Percentiles rank a stretch among this genome's conserved stretches.
Evolutionary conservation across 2,329 filamentous ascomycete genomes (phyloP).

Genomic region (Sporothrix pallida): DNA sequence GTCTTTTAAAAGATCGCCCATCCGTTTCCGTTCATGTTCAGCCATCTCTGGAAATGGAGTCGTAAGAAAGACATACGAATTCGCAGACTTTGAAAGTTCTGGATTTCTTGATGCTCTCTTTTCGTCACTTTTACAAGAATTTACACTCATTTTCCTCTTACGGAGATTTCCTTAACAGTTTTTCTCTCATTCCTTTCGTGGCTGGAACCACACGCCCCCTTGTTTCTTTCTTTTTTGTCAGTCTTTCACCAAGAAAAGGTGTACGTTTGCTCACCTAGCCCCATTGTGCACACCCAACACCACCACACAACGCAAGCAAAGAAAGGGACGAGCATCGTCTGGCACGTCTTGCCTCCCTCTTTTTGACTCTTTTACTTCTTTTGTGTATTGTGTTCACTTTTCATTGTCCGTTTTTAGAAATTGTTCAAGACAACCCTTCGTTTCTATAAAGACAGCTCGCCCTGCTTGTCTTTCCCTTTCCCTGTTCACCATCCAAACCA

Average conservation of each 20-base stretch:
- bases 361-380: constrained; percentile 3
- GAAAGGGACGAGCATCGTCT: constrained; percentile 29
- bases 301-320: constrained; percentile 22
- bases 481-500: constrained; percentile 3
- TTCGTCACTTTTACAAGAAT: background rate
- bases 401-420: constrained; percentile 19
- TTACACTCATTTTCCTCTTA: background rate
- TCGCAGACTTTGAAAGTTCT: background rate
- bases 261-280: too few relatives aligned
- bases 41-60: constrained; percentile 32
- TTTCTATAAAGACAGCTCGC: constrained; percentile 29
- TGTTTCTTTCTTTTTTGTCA: too few relatives aligned
- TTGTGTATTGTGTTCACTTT: constrained; percentile 23
- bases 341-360: constrained; percentile 34
- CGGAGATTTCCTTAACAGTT: too few relatives aligned
- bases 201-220: constrained; percentile 19
- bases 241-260: background rate
- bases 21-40: constrained; percentile 30
- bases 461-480: constrained; percentile 10
- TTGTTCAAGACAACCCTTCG: constrained; percentile 12
- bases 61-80: constrained; percentile 12
- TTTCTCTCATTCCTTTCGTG: constrained; percentile 24
- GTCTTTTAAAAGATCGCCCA: background rate
- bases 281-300: background rate
- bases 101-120: background rate